Percentiles rank a stretch among this genome's conserved stretches.
Evolutionary conservation across 352 stramenopile species (phyloP).

Genomic region (Phytopythium delawarense): DNA sequence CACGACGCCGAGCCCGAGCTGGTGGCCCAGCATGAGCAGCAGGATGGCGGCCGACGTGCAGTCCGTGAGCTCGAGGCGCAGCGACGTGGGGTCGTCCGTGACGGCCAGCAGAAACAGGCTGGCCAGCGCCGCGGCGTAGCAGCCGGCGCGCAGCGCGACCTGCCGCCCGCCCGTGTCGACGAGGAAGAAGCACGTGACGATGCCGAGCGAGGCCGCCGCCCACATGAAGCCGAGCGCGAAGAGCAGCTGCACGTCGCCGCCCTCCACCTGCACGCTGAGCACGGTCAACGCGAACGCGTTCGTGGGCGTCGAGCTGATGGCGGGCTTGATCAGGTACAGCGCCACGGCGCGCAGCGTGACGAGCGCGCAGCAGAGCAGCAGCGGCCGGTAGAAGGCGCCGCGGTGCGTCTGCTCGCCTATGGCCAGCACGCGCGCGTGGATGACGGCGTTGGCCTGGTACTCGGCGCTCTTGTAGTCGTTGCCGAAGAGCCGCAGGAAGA

Average conservation of each 20-base stretch:
- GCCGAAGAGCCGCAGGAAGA: slow-evolving; percentile 54
- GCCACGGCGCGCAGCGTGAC: slow-evolving; percentile 47
- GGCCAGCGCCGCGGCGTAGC: slow-evolving; percentile 41
- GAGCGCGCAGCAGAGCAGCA: slow-evolving; percentile 53
- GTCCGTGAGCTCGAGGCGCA: slow-evolving; percentile 41
- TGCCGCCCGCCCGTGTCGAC: slow-evolving; percentile 63
- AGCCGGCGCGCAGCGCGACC: slow-evolving; percentile 48
- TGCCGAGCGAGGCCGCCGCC: slow-evolving; percentile 40
- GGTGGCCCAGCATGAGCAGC: slow-evolving; percentile 57
- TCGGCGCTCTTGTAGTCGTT: slow-evolving; percentile 50
- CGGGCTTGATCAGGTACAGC: slow-evolving; percentile 43
- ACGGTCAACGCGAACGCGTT: slow-evolving; percentile 53
- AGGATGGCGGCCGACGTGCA: slow-evolving; percentile 55
- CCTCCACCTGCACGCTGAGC: slow-evolving; percentile 52
- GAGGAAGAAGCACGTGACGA: slow-evolving; percentile 50
- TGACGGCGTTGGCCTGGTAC: slow-evolving; percentile 65
- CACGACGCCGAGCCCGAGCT: slow-evolving; percentile 57
- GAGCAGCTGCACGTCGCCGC: slow-evolving; percentile 48
- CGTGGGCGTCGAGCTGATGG: slow-evolving; percentile 38
- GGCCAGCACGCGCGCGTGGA: slow-evolving; percentile 68
- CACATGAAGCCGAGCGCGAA: slow-evolving; percentile 33
- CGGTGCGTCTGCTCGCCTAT: slow-evolving; percentile 44
- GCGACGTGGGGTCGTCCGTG: slow-evolving; percentile 9
- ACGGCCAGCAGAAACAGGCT: slow-evolving; percentile 44
- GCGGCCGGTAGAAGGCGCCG: slow-evolving; percentile 61